Evolutionary conservation across 129 eudicot species (phyloP), one percentile per base, ranked within the genome.

Genomic region (Artemisia annua): DNA sequence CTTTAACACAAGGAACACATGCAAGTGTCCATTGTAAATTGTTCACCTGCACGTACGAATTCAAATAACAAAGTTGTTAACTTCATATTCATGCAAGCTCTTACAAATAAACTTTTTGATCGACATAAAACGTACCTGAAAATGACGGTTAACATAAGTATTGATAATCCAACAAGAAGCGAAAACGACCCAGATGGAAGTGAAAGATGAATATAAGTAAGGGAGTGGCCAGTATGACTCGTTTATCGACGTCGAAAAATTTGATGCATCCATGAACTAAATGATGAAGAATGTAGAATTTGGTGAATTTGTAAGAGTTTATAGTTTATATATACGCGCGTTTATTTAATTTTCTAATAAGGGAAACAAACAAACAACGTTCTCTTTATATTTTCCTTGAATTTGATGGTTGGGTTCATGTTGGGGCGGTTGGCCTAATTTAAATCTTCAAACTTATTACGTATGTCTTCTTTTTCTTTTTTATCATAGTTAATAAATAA

Each of bases 21-120:
- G 97, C 87, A 68, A 95, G 96, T 67, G 88, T 74, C 99, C 99
- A 95, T 54, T 95, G 99, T 83, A 95, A 80, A 53, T 71, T 88
- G 69, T 85, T 95, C 67, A 89, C 85, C 99, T 95, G 97, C 85
- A 85, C n/a, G n/a, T n/a, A n/a, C 86, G 0, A 10, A 61, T 11
- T 5, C 16, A 61, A 24, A 52, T 4, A 13, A 15, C 57, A 52
- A 59, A 59, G 39, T 22, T n/a, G n/a, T n/a, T 59, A 39, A 2
- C 1, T 59, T 3, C 16, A 65, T 7, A 16, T 18, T 55, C 26
- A 55, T 7, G 19, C 26, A 55, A 2, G 20, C 28, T 16, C 28
- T 56, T 56, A 18, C 19, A 2, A 54, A 17, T 7, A 15, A 17
- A 0, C 3, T 17, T 54, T 17, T 54, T 54, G 17, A 9, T 11